phyloP scores from a whole-genome alignment of 2,329 filamentous ascomycete species.

The Diaporthe helianthi region DNA sequence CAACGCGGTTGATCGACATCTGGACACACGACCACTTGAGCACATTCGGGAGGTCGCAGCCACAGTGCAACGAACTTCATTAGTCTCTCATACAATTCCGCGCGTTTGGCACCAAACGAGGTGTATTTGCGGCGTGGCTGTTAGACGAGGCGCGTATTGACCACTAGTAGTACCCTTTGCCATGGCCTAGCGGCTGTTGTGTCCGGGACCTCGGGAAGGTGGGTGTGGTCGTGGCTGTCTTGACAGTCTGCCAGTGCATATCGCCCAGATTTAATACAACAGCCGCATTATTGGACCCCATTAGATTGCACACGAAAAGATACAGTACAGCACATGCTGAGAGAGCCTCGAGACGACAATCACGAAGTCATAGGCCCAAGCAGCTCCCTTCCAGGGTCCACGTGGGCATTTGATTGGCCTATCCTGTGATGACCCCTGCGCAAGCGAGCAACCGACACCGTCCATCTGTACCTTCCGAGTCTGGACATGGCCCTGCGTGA shows the following conservation, averaged over 20 bases:
- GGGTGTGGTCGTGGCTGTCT: too few relatives aligned
- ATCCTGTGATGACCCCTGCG: constrained; percentile 6
- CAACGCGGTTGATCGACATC: too few relatives aligned
- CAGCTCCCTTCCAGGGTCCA: neutral
- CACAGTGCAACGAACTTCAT: accelerated
- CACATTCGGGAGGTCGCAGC: too few relatives aligned
- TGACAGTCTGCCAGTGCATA: neutral
- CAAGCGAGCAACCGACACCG: neutral
- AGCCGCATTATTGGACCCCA: neutral
- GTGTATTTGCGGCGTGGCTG: neutral
- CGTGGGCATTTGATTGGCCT: constrained; percentile 30
- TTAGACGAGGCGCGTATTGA: too few relatives aligned
- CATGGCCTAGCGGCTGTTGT: neutral
- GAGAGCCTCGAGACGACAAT: neutral
- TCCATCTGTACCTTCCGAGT: neutral
- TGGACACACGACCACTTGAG: neutral
- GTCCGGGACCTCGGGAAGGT: neutral
- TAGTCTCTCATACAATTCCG: too few relatives aligned
- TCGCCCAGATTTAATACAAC: neutral
- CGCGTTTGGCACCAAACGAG: neutral
- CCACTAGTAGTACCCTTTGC: neutral
- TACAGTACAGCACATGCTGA: constrained; percentile 16
- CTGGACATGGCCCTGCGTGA: constrained; percentile 1
- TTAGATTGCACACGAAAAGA: neutral
- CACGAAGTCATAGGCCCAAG: neutral